These are phyloP conservation scores for Xylariaceae sp. DNA, from an alignment of 2,329 filamentous ascomycete genomes.

Conservation along the genomic window DNA sequence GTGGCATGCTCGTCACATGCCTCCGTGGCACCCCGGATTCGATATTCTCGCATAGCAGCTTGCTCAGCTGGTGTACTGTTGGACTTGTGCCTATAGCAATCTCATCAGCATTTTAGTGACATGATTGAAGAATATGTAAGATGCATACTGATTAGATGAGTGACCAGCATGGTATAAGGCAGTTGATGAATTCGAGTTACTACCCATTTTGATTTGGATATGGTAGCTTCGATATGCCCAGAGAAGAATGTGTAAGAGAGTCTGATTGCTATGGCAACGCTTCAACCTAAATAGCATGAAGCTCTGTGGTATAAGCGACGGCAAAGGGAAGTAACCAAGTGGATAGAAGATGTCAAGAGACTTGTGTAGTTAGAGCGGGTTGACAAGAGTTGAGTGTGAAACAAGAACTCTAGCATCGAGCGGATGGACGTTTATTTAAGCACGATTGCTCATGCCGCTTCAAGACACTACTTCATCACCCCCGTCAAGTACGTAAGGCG, in stretches of 20 bases:
- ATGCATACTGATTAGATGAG: slow-evolving; percentile 17
- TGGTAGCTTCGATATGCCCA: not conserved
- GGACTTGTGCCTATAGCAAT: slow-evolving; percentile 15
- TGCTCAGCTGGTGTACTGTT: slow-evolving; percentile 10
- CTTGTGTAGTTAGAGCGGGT: too few species aligned
- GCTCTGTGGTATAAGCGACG: slow-evolving; percentile 2
- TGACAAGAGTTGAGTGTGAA: too few species aligned
- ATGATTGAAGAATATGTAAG: not conserved
- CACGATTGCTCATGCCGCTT: too few species aligned
- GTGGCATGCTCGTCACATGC: slow-evolving; percentile 4
- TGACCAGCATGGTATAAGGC: slow-evolving; percentile 13
- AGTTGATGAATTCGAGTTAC: slow-evolving; percentile 2
- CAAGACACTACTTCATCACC: too few species aligned
- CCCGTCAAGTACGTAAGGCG: too few species aligned
- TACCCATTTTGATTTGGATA: slow-evolving; percentile 4
- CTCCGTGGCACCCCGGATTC: slow-evolving; percentile 9
- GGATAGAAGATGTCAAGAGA: too few species aligned
- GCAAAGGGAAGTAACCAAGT: too few species aligned
- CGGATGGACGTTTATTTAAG: too few species aligned
- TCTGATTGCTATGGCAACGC: not conserved
- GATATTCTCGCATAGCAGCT: slow-evolving; percentile 6
- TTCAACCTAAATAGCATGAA: slow-evolving; percentile 6
- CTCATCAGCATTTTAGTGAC: slow-evolving; percentile 1
- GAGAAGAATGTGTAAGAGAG: not conserved
- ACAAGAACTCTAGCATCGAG: too few species aligned